phyloP scores from a whole-genome alignment of 345 rosid species.

The Tarenaya hassleriana region DNA sequence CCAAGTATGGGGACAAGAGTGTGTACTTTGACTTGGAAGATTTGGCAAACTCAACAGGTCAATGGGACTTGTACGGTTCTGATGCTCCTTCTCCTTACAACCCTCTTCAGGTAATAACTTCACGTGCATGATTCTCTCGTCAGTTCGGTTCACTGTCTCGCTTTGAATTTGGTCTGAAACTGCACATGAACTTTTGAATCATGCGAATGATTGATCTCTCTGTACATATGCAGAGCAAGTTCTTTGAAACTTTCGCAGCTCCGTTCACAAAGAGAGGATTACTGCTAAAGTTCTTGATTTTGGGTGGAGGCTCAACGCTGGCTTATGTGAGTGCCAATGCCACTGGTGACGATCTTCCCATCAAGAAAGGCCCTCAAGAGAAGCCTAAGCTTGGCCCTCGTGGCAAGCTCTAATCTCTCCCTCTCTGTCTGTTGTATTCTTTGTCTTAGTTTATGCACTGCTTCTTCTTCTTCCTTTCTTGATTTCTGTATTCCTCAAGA shows the following conservation, averaged over 20 bases:
- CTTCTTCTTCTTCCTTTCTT: no score
- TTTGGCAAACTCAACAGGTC: constrained; percentile 91
- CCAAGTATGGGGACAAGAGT: constrained; percentile 94
- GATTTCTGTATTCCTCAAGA: no score
- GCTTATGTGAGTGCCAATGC: constrained; percentile 66
- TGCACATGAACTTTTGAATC: background rate
- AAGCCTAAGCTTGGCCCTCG: constrained; percentile 87
- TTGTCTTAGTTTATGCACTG: no score
- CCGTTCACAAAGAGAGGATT: constrained; percentile 96
- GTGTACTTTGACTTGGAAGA: constrained; percentile 96
- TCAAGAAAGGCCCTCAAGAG: constrained; percentile 92
- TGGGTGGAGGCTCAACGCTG: constrained; percentile 76
- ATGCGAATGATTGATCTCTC: constrained; percentile 5
- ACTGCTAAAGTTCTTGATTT: constrained; percentile 82
- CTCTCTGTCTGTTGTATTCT: no score
- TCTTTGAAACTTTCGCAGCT: constrained; percentile 85
- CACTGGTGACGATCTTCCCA: constrained; percentile 69
- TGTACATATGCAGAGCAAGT: constrained; percentile 78
- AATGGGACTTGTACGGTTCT: constrained; percentile 94
- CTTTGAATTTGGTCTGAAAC: background rate
- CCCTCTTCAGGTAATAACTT: constrained; percentile 69
- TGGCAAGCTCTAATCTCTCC: constrained; percentile 60
- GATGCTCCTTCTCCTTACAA: constrained; percentile 97
- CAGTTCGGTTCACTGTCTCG: background rate
- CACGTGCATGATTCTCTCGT: background rate